phyloP scores from a whole-genome alignment of 2,329 filamentous ascomycete species.

The Spiromastix sp. region DNA sequence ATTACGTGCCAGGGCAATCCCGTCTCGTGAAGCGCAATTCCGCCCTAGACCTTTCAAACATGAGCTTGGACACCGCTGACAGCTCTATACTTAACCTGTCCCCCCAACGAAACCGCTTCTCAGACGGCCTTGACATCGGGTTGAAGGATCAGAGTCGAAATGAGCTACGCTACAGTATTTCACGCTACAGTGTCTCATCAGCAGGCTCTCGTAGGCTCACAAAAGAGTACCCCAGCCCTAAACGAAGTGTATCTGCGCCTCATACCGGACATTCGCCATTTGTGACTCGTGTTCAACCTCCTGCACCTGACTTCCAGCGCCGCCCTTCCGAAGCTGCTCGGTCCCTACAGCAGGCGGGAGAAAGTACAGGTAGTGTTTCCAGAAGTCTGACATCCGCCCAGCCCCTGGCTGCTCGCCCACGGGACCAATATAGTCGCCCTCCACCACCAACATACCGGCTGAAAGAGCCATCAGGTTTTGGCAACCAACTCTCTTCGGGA shows the following conservation, averaged over 20 bases:
- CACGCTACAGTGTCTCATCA: slow-evolving; percentile 1
- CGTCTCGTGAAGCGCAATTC: slow-evolving; percentile 1
- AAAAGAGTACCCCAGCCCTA: neutral
- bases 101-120: neutral
- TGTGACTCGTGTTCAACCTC: too few relatives aligned
- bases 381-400: too few relatives aligned
- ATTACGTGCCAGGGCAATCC: neutral
- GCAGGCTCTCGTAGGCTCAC: neutral
- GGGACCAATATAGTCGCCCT: too few relatives aligned
- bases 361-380: too few relatives aligned
- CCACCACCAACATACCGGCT: too few relatives aligned
- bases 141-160: neutral
- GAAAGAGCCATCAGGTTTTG: too few relatives aligned
- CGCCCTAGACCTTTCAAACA: slow-evolving; percentile 1
- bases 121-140: neutral
- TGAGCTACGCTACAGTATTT: too few relatives aligned
- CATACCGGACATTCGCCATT: neutral
- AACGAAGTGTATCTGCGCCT: slow-evolving; percentile 1
- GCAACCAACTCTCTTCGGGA: neutral
- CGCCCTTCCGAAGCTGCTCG: too few relatives aligned
- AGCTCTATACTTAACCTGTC: slow-evolving; percentile 5
- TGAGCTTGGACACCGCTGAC: slow-evolving; percentile 5
- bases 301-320: too few relatives aligned
- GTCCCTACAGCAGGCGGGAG: too few relatives aligned
- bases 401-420: too few relatives aligned